Conservation (phyloP, 1,284 basidiomycete species). For the Puccinia hordei region DNA sequence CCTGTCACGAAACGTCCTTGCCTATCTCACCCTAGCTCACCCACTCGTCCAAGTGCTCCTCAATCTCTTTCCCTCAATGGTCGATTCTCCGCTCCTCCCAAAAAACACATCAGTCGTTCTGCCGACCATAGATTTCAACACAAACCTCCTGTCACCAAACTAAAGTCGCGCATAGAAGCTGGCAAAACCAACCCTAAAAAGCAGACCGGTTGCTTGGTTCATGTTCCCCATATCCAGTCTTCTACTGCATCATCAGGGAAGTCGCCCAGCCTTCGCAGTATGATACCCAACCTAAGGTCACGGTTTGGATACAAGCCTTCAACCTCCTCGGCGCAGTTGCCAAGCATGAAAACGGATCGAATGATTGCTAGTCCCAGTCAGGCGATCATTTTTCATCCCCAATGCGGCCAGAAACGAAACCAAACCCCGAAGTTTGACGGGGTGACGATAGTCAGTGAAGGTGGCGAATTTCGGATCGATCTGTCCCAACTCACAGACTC, state of each 20-base stretch:
- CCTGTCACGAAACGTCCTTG: constrained; percentile 9
- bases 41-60: background rate
- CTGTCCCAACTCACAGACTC: background rate
- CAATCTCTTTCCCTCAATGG: background rate
- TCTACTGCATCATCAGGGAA: background rate
- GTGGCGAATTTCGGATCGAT: constrained; percentile 15
- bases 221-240: background rate
- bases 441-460: background rate
- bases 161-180: background rate
- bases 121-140: background rate
- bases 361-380: background rate
- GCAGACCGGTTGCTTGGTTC: background rate
- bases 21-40: background rate
- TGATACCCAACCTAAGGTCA: background rate
- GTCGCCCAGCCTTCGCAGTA: background rate
- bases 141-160: background rate
- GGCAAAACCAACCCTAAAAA: background rate
- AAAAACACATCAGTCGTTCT: background rate
- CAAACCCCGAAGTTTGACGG: constrained; percentile 1
- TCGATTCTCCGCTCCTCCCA: background rate
- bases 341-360: background rate
- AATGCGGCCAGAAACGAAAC: constrained; percentile 1
- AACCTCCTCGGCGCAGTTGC: background rate
- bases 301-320: constrained; percentile 7
- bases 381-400: background rate